Percentiles rank a stretch among this genome's conserved stretches.
phyloP scores from a whole-genome alignment of 306 rosid species.

The Cyamopsis tetragonoloba region DNA sequence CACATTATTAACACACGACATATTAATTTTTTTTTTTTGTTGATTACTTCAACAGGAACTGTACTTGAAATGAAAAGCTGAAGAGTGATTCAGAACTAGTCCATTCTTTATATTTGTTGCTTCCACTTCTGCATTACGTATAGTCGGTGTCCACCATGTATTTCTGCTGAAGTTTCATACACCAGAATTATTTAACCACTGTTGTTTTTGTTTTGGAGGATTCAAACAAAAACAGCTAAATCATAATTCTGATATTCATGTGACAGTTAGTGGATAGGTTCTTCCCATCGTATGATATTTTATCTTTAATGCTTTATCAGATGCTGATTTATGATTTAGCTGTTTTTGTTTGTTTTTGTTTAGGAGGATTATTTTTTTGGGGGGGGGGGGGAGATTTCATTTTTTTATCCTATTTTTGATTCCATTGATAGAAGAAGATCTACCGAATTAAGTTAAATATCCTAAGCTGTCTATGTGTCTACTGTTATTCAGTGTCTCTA shows the following conservation, averaged over 20 bases:
- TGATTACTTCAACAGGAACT: not conserved
- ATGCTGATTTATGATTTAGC: not conserved
- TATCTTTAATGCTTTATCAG: not conserved
- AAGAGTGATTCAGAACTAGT: not conserved
- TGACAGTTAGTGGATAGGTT: not conserved
- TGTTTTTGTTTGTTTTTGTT: not conserved
- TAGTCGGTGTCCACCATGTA: not conserved
- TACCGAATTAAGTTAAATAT: not conserved
- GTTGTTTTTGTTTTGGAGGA: too few relatives aligned
- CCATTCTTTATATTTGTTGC: not conserved
- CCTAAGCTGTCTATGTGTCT: not conserved
- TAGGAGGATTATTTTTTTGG: not conserved
- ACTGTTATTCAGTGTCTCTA: not conserved
- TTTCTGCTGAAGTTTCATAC: too few relatives aligned
- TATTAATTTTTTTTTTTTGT: not conserved
- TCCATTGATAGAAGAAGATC: not conserved
- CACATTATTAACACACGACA: not conserved
- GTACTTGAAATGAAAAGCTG: not conserved
- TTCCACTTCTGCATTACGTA: not conserved
- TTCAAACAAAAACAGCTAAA: too few relatives aligned
- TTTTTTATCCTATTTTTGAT: not conserved
- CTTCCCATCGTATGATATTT: not conserved
- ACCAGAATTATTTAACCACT: too few relatives aligned
- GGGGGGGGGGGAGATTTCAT: not conserved
- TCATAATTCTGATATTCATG: not conserved